phyloP scores from a whole-genome alignment of 164 flowering plant species.

The Tinospora cordifolia region DNA sequence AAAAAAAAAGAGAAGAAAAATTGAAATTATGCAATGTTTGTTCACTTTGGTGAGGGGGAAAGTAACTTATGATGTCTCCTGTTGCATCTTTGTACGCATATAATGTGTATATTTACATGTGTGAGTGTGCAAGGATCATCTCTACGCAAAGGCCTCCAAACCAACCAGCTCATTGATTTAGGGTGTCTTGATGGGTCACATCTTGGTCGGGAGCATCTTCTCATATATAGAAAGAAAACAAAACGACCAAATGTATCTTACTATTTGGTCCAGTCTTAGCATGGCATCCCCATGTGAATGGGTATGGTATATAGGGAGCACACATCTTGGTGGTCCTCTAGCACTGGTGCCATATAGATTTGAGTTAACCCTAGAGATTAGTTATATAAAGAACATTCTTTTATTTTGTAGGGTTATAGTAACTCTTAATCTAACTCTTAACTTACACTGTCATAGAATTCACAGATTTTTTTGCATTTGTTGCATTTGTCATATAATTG shows the following conservation, averaged over 20 bases:
- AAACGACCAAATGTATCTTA: background rate
- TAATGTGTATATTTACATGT: too few species aligned
- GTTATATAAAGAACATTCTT: too few species aligned
- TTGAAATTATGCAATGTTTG: background rate
- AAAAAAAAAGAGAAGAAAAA: too few species aligned
- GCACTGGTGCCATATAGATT: too few species aligned
- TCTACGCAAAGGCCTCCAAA: background rate
- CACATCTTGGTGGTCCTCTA: background rate
- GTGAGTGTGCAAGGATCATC: background rate
- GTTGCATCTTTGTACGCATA: background rate
- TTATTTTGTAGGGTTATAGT: too few species aligned
- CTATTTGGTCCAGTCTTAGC: background rate
- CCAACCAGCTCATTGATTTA: background rate
- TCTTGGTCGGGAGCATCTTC: background rate
- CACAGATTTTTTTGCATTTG: too few species aligned
- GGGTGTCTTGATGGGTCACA: constrained; percentile 1
- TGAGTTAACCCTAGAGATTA: too few species aligned
- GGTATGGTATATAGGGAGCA: constrained; percentile 2
- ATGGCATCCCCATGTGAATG: background rate
- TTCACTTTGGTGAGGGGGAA: too few species aligned
- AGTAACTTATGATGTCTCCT: background rate
- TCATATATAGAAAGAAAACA: background rate
- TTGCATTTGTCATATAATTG: too few species aligned
- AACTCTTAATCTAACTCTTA: too few species aligned
- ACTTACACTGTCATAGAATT: too few species aligned